Base-by-base conservation (phyloP, 2,329 filamentous ascomycete species). In the Ophiocordyceps australis region DNA sequence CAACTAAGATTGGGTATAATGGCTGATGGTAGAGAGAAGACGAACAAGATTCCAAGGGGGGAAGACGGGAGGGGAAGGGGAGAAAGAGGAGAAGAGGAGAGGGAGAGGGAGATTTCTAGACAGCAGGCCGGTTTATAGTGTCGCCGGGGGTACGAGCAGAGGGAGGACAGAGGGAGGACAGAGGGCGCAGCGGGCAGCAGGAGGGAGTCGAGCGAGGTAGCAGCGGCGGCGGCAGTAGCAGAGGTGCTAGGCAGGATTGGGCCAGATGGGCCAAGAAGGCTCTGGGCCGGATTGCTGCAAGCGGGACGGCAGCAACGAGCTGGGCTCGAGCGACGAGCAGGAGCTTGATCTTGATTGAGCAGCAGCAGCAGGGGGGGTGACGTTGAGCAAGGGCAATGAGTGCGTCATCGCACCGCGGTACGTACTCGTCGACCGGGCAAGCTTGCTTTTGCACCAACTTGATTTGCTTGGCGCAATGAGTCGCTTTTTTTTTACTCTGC, bases 311-410 rank as follows among this genome's bases (percentile, higher is more conserved):
- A 25, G 20, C 14, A 22, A 13, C 11, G 13, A 5, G 22, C 22
- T 15, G 26, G 27, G 25, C 22, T 22, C 17, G 23, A 25, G 30
- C 24, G 20, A 14, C 17, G 23, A 25, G 23, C 25, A 27, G 25
- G 36, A 35, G 28, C 34, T 35, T 36, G 36, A 30, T 37, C n/a
- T n/a, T n/a, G n/a, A n/a, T n/a, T n/a, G n/a, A n/a, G n/a, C n/a
- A n/a, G n/a, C n/a, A n/a, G n/a, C n/a, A n/a, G n/a, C n/a, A n/a
- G n/a, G n/a, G n/a, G n/a, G n/a, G n/a, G n/a, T 49, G 46, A 49
- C 46, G 46, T 48, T 48, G 37, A 35, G 35, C 36, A 34, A 37
- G 39, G 34, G 38, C 35, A 35, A 35, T 39, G 35, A 40, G 35
- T 42, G 46, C 46, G 46, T 49, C 46, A 49, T 49, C 33, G 25